Evolutionary conservation across 495 filamentous ascomycete species (phyloP).

Genomic region (Penicillium robsamsonii): DNA sequence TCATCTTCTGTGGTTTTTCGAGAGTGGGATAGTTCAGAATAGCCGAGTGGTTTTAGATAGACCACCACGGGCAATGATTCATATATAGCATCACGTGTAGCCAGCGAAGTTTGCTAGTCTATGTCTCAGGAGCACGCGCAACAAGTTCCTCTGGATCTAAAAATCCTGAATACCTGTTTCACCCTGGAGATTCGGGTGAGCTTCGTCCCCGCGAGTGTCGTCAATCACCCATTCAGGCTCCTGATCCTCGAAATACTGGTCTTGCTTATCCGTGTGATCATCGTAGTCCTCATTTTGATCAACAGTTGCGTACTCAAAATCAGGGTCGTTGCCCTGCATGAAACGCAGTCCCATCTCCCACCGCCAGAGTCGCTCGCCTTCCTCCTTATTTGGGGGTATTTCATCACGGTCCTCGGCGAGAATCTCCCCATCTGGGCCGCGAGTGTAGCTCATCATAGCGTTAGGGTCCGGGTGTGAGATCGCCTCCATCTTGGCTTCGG

Average conservation of each 20-base stretch:
- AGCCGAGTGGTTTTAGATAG: background rate
- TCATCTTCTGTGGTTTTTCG: background rate
- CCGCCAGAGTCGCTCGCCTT: constrained; percentile 64
- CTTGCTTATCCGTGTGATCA: constrained; percentile 58
- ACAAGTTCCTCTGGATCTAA: constrained; percentile 34
- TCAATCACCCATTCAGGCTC: constrained; percentile 61
- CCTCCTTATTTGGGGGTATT: constrained; percentile 58
- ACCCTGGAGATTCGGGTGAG: constrained; percentile 47
- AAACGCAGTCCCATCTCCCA: constrained; percentile 70
- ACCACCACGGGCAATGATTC: background rate
- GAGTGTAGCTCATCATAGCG: constrained; percentile 46
- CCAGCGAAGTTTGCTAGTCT: background rate
- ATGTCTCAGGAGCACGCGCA: background rate
- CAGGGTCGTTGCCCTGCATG: constrained; percentile 64
- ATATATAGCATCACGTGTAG: background rate
- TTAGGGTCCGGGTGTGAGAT: constrained; percentile 55
- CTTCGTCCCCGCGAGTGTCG: constrained; percentile 37
- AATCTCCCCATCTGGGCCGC: constrained; percentile 53
- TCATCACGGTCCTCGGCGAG: constrained; percentile 56
- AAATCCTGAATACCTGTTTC: constrained; percentile 85
- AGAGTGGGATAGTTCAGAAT: background rate
- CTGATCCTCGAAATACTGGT: constrained; percentile 76
- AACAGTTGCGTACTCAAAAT: constrained; percentile 71
- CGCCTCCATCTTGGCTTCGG: constrained; percentile 69
- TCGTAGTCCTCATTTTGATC: constrained; percentile 71